Percentiles rank a stretch among this genome's conserved stretches.
Evolutionary conservation across 306 rosid genomes (phyloP).

Genomic region (Pterocarpus macrocarpus): DNA sequence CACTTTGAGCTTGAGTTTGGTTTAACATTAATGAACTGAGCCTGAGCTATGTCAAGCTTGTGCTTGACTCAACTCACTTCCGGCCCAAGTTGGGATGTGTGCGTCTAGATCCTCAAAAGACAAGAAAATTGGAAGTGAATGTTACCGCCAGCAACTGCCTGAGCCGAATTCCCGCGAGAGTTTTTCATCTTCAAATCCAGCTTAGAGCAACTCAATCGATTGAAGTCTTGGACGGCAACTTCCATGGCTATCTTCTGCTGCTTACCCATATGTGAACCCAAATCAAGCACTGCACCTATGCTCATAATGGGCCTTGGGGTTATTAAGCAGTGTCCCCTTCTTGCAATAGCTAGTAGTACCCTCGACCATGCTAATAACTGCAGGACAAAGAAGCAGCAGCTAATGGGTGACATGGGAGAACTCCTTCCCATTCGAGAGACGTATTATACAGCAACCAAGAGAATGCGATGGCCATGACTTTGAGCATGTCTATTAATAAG

Average conservation of each 20-base stretch:
- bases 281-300: conserved; percentile 60
- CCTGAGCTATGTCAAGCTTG: too few species aligned
- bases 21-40: too few species aligned
- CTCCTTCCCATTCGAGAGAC: conserved; percentile 1
- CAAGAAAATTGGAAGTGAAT: neutral
- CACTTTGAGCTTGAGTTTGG: too few species aligned
- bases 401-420: conserved; percentile 1
- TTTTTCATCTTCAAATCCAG: conserved; percentile 20
- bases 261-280: conserved; percentile 51
- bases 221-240: conserved; percentile 57
- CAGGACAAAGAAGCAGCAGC: conserved; percentile 6
- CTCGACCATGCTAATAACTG: conserved; percentile 29
- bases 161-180: conserved; percentile 38
- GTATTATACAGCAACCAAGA: neutral
- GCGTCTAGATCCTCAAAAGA: too few species aligned
- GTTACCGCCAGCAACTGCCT: conserved; percentile 42
- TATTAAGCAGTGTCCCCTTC: conserved; percentile 20
- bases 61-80: too few species aligned
- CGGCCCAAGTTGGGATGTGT: too few species aligned
- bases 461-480: neutral
- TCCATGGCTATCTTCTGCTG: conserved; percentile 63
- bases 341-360: conserved; percentile 2
- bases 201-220: conserved; percentile 12
- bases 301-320: conserved; percentile 12
- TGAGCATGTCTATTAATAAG: neutral